A percentile compares a stretch with the other conserved stretches of the same genome.
These are phyloP conservation scores for Coffea canephora DNA, from an alignment of 257 asterid species.

Conservation along the genomic window DNA sequence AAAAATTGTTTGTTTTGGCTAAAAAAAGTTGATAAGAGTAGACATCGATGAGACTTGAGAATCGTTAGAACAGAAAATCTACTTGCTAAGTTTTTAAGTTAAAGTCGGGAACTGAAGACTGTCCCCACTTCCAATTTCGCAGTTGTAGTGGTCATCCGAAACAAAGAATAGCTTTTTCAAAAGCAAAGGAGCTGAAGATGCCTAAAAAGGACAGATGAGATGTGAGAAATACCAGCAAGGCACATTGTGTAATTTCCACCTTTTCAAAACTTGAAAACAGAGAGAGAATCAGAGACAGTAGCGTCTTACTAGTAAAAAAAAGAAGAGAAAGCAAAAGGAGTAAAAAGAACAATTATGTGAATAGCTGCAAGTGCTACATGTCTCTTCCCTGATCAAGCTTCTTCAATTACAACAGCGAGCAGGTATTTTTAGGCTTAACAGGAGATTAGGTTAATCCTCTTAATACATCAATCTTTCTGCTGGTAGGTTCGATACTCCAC, in stretches of 20 bases:
- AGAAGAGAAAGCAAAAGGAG: constrained; percentile 27
- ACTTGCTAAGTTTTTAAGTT: constrained; percentile 12
- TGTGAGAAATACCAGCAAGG: constrained; percentile 11
- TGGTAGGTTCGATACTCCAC: constrained; percentile 8
- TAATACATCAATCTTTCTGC: constrained; percentile 8
- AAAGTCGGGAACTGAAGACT: constrained; percentile 2
- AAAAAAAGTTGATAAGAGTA: background rate
- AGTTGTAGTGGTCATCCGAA: constrained; percentile 2
- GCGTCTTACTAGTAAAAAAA: background rate
- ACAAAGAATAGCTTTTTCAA: constrained; percentile 7
- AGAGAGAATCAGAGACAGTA: background rate
- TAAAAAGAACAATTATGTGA: background rate
- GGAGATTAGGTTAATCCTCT: constrained; percentile 12
- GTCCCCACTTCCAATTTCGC: background rate
- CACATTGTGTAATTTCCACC: background rate
- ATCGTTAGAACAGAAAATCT: background rate
- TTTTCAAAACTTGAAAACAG: background rate
- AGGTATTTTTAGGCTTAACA: background rate
- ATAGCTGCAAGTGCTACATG: background rate
- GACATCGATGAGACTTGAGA: background rate
- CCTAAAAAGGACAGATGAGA: background rate
- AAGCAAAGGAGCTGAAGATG: background rate
- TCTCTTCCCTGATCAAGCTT: background rate
- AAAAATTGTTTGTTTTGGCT: too few relatives aligned
- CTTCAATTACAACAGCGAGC: background rate